phyloP scores from a whole-genome alignment of 257 asterid species.

The Vinca minor region DNA sequence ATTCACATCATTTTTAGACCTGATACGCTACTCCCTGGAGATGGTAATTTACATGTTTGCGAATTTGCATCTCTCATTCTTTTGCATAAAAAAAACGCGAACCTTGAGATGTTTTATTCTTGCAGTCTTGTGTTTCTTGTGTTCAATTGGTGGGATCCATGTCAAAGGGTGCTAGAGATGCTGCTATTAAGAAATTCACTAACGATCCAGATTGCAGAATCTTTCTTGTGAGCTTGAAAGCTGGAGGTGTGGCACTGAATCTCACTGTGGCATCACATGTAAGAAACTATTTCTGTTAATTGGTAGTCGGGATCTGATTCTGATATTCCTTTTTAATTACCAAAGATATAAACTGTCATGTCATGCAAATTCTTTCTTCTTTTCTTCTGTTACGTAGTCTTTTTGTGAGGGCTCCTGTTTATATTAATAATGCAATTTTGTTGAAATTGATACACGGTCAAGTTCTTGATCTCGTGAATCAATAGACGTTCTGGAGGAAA shows the following conservation, averaged over 20 bases:
- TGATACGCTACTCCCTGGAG: conserved; percentile 70
- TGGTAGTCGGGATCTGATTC: conserved; percentile 2
- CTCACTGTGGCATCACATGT: conserved; percentile 97
- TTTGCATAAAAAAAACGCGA: conserved; percentile 4
- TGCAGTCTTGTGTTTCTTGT: conserved; percentile 74
- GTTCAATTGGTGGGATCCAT: conserved; percentile 84
- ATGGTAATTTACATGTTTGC: conserved; percentile 44
- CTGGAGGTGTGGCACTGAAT: conserved; percentile 97
- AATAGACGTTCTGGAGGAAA: too few relatives aligned
- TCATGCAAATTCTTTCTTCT: not conserved
- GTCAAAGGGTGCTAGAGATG: conserved; percentile 74
- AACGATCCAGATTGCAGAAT: conserved; percentile 81
- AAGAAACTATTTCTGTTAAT: conserved; percentile 15
- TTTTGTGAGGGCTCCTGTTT: too few relatives aligned
- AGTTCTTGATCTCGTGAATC: not conserved
- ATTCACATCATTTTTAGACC: conserved; percentile 87
- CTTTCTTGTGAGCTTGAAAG: conserved; percentile 88
- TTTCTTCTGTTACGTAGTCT: not conserved
- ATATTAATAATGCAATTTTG: not conserved
- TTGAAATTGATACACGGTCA: not conserved
- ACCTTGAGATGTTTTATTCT: conserved; percentile 13
- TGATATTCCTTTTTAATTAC: not conserved
- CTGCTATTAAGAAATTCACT: conserved; percentile 66
- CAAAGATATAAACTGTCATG: not conserved
- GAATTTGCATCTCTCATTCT: conserved; percentile 9